phyloP scores from a whole-genome alignment of 2,329 filamentous ascomycete species.

The Bipolaris zeicola region DNA sequence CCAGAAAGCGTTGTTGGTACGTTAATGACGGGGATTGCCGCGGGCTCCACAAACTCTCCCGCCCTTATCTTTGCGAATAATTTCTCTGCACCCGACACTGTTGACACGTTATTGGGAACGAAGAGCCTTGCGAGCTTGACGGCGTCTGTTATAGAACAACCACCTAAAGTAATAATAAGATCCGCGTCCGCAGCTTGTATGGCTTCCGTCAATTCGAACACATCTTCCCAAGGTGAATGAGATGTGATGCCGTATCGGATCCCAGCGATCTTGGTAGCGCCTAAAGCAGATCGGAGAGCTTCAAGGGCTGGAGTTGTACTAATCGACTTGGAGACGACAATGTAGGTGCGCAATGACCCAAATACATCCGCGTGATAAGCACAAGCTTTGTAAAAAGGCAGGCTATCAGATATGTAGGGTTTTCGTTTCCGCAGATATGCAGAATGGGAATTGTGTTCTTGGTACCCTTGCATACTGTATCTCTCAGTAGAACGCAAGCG shows the following conservation, averaged over 20 bases:
- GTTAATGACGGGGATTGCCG: neutral
- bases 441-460: neutral
- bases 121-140: neutral
- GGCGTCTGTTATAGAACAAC: neutral
- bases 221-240: neutral
- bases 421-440: neutral
- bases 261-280: neutral
- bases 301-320: neutral
- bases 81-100: neutral
- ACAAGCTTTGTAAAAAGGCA: neutral
- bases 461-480: neutral
- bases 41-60: neutral
- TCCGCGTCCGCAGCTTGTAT: neutral
- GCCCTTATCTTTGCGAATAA: neutral
- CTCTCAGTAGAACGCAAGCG: neutral
- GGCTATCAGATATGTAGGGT: neutral
- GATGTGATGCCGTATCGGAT: neutral
- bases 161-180: neutral
- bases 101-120: neutral
- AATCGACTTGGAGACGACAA: neutral
- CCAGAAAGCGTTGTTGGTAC: neutral
- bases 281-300: neutral
- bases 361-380: neutral
- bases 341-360: neutral
- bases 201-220: neutral